Base-by-base conservation (phyloP, 192 early-diverging fungal species). In the Chytriomyces hyalinus region DNA sequence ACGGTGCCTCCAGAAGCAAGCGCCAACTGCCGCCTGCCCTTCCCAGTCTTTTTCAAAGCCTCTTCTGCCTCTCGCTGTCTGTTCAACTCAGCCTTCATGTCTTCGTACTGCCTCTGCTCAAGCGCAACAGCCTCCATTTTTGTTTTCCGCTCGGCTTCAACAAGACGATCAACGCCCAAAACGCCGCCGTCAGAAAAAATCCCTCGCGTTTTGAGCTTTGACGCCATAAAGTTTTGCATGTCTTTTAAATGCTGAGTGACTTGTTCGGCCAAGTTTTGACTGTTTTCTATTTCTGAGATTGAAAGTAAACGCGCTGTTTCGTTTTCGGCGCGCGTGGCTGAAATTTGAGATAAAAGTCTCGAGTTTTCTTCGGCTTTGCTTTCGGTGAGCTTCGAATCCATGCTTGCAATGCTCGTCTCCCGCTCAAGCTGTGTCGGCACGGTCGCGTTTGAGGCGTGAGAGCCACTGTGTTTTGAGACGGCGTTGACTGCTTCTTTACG, bases 1-100 rank as follows among this genome's bases (percentile, higher is more conserved):
- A 61, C 73, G 3, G 73, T 75, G 17, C 73, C 73, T 20, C 73
- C 73, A 36, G 53, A 61, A 8, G 20, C 13, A 4, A 75, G 45
- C 13, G 73, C 73, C 46, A 75, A 36, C 26, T 47, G 6, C 45
- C 73, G 44, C 63, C 73, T 46, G 20, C 73, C 73, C 26, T 66
- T 51, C 10, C 73, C 73, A 22, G 73, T 75, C 36, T 44, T 65
- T 2, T 75, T 64, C 73, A 60, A 47, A 45, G 36, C 6, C 10
- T 61, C 71, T 6, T 28, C 49, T 10, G 13, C 44, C 8, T n/a
- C 61, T 45, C 44, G 45, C 45, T 7, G 9, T 44, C 62, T 11
- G 22, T 43, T 8, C 44, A 11, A 47, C 48, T 7, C 26, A 22
- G 49, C 49, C 51, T 44, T 57, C n/a, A 53, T 11, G 20, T 53